These are phyloP conservation scores for Dimocarpus longan DNA, from an alignment of 345 rosid species.

Conservation along the genomic window DNA sequence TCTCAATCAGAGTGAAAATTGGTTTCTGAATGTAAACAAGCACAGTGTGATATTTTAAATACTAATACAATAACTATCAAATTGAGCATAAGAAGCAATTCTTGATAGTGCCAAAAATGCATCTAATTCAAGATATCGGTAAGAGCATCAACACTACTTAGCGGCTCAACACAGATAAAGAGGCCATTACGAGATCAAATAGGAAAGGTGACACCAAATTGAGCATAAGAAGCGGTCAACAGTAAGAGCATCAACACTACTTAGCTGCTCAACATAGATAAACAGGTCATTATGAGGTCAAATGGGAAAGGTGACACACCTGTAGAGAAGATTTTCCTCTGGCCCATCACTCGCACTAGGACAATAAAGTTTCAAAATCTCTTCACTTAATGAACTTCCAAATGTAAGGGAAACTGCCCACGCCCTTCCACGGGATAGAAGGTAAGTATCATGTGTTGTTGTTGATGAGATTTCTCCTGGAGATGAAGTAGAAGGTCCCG, in stretches of 20 bases:
- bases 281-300: slow-evolving; percentile 1
- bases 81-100: background rate
- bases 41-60: background rate
- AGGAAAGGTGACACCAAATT: slow-evolving; percentile 41
- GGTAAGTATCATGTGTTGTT: slow-evolving; percentile 30
- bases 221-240: background rate
- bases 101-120: background rate
- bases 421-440: slow-evolving; percentile 65
- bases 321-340: slow-evolving; percentile 60
- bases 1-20: background rate
- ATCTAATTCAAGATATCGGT: background rate
- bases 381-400: slow-evolving; percentile 50
- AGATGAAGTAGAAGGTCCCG: slow-evolving; percentile 44
- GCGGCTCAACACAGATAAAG: background rate
- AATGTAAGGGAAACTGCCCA: slow-evolving; percentile 66
- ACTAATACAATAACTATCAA: background rate
- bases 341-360: slow-evolving; percentile 31
- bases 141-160: background rate
- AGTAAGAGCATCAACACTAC: background rate
- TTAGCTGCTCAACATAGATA: background rate
- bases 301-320: slow-evolving; percentile 43
- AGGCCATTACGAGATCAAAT: slow-evolving; percentile 3
- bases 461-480: slow-evolving; percentile 33
- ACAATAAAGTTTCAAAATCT: slow-evolving; percentile 50
- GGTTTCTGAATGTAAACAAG: background rate